phyloP scores from a whole-genome alignment of 2,329 filamentous ascomycete species.

The Monilinia laxa region DNA sequence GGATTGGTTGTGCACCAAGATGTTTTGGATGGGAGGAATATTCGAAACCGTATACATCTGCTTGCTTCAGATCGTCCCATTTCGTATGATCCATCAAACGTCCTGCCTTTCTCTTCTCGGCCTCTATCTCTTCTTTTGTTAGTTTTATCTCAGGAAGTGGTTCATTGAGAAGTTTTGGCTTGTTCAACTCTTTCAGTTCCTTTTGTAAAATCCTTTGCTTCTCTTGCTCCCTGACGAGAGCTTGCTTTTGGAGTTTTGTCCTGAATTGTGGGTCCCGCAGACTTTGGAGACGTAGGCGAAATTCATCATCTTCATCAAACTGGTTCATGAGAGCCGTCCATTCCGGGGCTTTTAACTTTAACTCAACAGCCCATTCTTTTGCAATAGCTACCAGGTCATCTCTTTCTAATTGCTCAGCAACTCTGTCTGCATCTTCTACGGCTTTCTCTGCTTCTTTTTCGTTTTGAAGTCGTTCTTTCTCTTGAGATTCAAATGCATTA shows the following conservation, averaged over 20 bases:
- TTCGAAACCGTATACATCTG: conserved; percentile 59
- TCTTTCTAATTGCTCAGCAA: conserved; percentile 24
- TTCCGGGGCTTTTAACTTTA: conserved; percentile 10
- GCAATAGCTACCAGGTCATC: conserved; percentile 22
- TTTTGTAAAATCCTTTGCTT: conserved; percentile 9
- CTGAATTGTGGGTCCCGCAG: conserved; percentile 26
- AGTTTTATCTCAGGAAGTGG: conserved; percentile 31
- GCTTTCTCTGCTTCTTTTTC: conserved; percentile 29
- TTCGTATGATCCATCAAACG: conserved; percentile 32
- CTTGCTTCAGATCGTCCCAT: conserved; percentile 51
- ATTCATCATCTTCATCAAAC: conserved; percentile 14
- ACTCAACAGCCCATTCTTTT: conserved; percentile 14
- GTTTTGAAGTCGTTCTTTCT: conserved; percentile 27
- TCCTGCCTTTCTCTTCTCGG: conserved; percentile 33
- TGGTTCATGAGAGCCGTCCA: conserved; percentile 21
- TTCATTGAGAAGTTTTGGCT: conserved; percentile 29
- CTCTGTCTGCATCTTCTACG: conserved; percentile 27
- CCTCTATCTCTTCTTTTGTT: conserved; percentile 34
- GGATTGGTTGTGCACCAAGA: conserved; percentile 58
- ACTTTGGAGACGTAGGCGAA: conserved; percentile 21
- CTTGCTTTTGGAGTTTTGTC: conserved; percentile 22
- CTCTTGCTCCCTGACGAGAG: conserved; percentile 18
- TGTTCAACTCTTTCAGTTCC: conserved; percentile 17
- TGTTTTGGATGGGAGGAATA: conserved; percentile 59
- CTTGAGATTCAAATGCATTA: conserved; percentile 31